Evolutionary conservation across 345 rosid genomes (phyloP).

Genomic region (Noccaea bulbosa): DNA sequence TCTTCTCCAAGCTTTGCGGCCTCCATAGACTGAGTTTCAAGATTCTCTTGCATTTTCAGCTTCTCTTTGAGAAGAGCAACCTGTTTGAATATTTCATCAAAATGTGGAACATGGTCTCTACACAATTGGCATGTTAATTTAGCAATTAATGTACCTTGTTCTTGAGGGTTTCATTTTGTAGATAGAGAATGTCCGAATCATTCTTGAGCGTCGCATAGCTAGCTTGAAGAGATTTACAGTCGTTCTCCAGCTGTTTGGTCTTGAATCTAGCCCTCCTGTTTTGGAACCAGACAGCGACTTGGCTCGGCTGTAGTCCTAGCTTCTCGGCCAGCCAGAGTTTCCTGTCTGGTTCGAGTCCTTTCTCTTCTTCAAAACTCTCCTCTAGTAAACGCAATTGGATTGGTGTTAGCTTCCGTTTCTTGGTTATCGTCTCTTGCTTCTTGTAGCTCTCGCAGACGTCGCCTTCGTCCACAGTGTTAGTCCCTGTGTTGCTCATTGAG

Average conservation of each 20-base stretch:
- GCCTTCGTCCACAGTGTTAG: constrained; percentile 23
- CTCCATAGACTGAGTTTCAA: constrained; percentile 18
- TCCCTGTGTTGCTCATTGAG: constrained; percentile 34
- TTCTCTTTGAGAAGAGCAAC: constrained; percentile 54
- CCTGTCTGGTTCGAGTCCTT: constrained; percentile 76
- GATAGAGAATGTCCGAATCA: constrained; percentile 57
- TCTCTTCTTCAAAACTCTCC: constrained; percentile 66
- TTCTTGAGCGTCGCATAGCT: constrained; percentile 59
- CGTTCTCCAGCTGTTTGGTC: constrained; percentile 71
- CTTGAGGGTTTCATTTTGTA: constrained; percentile 55
- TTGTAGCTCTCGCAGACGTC: constrained; percentile 31
- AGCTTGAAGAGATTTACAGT: constrained; percentile 55
- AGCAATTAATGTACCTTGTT: constrained; percentile 51
- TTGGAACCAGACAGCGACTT: constrained; percentile 85
- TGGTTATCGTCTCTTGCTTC: constrained; percentile 34
- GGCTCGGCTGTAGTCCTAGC: constrained; percentile 78
- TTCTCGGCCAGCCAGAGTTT: constrained; percentile 69
- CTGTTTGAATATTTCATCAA: constrained; percentile 46
- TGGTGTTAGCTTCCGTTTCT: constrained; percentile 66
- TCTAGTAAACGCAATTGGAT: constrained; percentile 72
- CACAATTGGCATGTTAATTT: not conserved
- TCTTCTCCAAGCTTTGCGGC: constrained; percentile 33
- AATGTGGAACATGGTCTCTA: not conserved
- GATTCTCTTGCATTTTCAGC: constrained; percentile 41
- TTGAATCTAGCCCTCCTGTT: constrained; percentile 76